phyloP scores from a whole-genome alignment of 2,329 filamentous ascomycete genomes.

The Nigrospora oryzae region DNA sequence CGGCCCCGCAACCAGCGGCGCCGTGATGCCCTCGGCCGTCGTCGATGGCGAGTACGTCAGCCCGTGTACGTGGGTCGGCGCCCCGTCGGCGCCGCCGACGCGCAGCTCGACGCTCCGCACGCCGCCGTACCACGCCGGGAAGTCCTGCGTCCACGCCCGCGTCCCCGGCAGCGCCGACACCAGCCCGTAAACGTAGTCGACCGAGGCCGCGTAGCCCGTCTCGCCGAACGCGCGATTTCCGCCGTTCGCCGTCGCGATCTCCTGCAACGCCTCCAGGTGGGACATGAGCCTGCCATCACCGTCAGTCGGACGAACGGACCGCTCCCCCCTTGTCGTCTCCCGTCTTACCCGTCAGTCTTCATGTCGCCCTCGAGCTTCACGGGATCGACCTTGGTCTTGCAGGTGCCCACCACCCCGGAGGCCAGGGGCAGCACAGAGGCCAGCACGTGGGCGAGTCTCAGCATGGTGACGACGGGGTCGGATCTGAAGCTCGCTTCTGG shows the following conservation, averaged over 20 bases:
- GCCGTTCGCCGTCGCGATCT: conserved; percentile 37
- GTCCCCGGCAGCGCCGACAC: conserved; percentile 28
- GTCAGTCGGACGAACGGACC: neutral
- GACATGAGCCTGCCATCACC: conserved; percentile 27
- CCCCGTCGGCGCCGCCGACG: conserved; percentile 16
- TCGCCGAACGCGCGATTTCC: conserved; percentile 45
- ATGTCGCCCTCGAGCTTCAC: conserved; percentile 4
- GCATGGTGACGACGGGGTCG: neutral
- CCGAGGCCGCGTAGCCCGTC: conserved; percentile 38
- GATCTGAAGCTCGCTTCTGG: neutral
- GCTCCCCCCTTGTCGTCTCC: accelerated
- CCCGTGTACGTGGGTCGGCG: conserved; percentile 27
- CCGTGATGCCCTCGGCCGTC: conserved; percentile 30
- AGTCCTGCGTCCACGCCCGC: conserved; percentile 37
- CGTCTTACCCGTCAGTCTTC: conserved; percentile 1
- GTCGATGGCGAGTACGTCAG: conserved; percentile 40
- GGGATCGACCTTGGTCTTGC: conserved; percentile 1
- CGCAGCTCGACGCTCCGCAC: conserved; percentile 30
- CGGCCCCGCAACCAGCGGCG: conserved; percentile 28
- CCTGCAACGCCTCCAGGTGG: conserved; percentile 36
- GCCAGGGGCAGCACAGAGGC: neutral
- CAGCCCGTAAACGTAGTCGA: conserved; percentile 38
- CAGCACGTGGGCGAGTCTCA: neutral
- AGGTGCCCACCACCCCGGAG: neutral
- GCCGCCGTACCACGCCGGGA: conserved; percentile 32